Evolutionary conservation across 345 rosid species (phyloP), one percentile per base, ranked within the genome.

Genomic region (Citrus inodora): DNA sequence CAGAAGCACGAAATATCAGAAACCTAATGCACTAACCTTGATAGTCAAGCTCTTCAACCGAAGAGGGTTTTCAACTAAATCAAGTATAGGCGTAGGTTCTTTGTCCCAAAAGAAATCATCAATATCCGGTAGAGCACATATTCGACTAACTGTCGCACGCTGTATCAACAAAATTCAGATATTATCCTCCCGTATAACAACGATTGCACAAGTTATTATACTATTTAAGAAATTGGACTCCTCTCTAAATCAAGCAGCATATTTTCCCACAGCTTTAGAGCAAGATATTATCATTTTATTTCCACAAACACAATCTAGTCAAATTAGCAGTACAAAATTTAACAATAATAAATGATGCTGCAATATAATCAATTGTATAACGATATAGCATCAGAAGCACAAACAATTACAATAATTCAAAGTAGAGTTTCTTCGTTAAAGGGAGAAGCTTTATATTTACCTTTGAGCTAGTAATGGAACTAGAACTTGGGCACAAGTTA

Each of bases 41-140:
- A 84, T 64, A 70, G 82, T 84, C 85, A 95, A 87, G 83, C 85
- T 93, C 88, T 91, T 95, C 76, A 95, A 81, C 81, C 87, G 90
- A n/a, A 83, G 82, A 21, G 98, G 98, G 77, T 85, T 90, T 81
- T 93, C 92, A 85, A 95, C 88, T 82, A 83, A 73, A 83, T 95
- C 98, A 71, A 95, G 94, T 16, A 93, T 73, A 5, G 98, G 98
- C 0, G 98, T 92, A 14, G 88, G 86, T 4, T 76, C 74, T 80
- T 83, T 86, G n/a, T 87, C 96, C 88, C 87, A 80, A 72, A 88
- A 91, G 76, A 86, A 87, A 76, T 87, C 97, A 86, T 93, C 94
- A 64, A 85, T 83, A 83, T 92, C 91, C 61, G 97, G 90, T 46
- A 85, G 78, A 82, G 93, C 81, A 85, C 82, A 78, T 76, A 86